These are phyloP conservation scores for Flaveria bidentis DNA, from an alignment of 129 eudicot species.

Conservation along the genomic window DNA sequence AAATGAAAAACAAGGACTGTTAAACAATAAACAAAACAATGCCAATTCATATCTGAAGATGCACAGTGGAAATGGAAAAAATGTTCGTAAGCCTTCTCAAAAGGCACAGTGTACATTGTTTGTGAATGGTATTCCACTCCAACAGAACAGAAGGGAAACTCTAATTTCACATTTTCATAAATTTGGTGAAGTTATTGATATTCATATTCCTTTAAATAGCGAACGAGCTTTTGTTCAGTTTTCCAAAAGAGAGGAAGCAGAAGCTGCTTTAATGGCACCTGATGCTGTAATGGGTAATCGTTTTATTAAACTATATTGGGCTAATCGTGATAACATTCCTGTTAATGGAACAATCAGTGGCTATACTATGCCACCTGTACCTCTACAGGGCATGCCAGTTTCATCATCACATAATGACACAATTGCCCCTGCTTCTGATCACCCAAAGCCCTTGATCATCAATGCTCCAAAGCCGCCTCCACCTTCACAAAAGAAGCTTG, in stretches of 20 bases:
- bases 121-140: constrained; percentile 76
- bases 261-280: constrained; percentile 84
- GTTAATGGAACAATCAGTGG: constrained; percentile 54
- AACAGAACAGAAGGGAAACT: constrained; percentile 70
- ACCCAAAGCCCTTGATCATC: constrained; percentile 41
- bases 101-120: constrained; percentile 83
- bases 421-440: constrained; percentile 47
- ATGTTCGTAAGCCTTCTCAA: constrained; percentile 56
- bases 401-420: constrained; percentile 43
- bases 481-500: constrained; percentile 70
- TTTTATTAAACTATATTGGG: constrained; percentile 93
- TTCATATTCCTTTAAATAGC: constrained; percentile 60
- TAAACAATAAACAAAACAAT: constrained; percentile 39
- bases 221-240: constrained; percentile 97
- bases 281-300: constrained; percentile 99
- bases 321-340: constrained; percentile 79
- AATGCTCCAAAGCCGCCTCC: constrained; percentile 59
- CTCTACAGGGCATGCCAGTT: constrained; percentile 39
- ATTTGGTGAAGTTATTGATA: constrained; percentile 87
- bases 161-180: constrained; percentile 85
- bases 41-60: constrained; percentile 40
- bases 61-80: constrained; percentile 51
- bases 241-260: constrained; percentile 95
- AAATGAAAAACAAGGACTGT: constrained; percentile 42
- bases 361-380: constrained; percentile 33